These are phyloP conservation scores for Erodium moschatum DNA, from an alignment of 441 rosid genomes.

Conservation along the genomic window DNA sequence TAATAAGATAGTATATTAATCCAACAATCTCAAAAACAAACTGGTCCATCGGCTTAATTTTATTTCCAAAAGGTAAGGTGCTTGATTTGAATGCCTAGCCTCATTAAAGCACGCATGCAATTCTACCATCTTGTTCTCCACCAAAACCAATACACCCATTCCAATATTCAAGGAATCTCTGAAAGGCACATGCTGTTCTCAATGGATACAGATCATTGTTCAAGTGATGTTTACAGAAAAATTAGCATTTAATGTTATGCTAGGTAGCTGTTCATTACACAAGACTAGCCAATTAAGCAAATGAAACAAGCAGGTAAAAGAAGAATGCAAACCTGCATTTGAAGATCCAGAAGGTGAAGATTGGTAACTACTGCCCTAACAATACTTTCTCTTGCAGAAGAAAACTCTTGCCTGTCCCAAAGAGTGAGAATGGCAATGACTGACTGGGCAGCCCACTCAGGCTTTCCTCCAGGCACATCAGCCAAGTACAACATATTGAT, in stretches of 20 bases:
- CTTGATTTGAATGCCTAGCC: conserved; percentile 5
- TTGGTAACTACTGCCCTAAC: conserved; percentile 93
- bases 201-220: neutral
- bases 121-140: neutral
- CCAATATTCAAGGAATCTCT: neutral
- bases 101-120: neutral
- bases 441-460: conserved; percentile 96
- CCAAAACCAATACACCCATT: neutral
- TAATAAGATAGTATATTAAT: neutral
- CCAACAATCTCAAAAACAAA: neutral
- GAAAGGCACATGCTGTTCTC: no score
- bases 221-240: neutral
- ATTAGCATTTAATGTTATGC: neutral
- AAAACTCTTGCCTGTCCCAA: conserved; percentile 97
- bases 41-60: neutral
- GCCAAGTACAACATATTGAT: conserved; percentile 92
- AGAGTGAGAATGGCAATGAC: conserved; percentile 88
- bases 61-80: neutral
- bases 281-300: neutral
- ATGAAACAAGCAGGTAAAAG: neutral
- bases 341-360: conserved; percentile 88
- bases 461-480: conserved; percentile 97
- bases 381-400: conserved; percentile 96
- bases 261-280: conserved; percentile 1
- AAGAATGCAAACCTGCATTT: conserved; percentile 65